Conservation (phyloP, 1,139 yeast genomes). For the Kazachstania sp. region DNA sequence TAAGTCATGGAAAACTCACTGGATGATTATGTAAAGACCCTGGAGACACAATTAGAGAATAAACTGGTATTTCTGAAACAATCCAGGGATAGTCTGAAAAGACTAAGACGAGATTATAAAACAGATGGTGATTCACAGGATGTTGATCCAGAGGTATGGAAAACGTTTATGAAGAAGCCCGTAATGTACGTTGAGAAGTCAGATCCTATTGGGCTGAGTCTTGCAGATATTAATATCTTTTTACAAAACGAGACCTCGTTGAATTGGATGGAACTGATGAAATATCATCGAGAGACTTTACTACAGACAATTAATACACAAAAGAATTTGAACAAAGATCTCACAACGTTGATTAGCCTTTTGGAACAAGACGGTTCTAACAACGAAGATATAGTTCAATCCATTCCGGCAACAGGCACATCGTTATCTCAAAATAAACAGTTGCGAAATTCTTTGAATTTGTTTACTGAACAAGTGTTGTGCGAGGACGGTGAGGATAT, state of each 20-base stretch:
- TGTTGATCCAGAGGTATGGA: slow-evolving; percentile 11
- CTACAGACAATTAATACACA: slow-evolving; percentile 13
- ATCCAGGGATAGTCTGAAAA: slow-evolving; percentile 16
- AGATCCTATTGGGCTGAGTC: slow-evolving; percentile 27
- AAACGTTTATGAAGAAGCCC: slow-evolving; percentile 19
- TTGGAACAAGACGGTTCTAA: slow-evolving; percentile 2
- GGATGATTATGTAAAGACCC: slow-evolving; percentile 12
- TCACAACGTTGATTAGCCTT: slow-evolving; percentile 7
- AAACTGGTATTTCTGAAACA: slow-evolving; percentile 23
- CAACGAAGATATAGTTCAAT: background rate
- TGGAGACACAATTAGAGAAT: slow-evolving; percentile 22
- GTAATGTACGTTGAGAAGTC: slow-evolving; percentile 26
- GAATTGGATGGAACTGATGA: slow-evolving; percentile 10
- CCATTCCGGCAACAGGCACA: background rate
- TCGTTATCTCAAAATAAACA: slow-evolving; percentile 2
- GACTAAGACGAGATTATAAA: slow-evolving; percentile 5
- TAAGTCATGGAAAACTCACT: background rate
- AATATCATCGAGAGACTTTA: slow-evolving; percentile 3
- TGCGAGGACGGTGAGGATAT: slow-evolving; percentile 9
- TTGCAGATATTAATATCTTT: slow-evolving; percentile 14
- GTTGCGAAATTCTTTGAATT: slow-evolving; percentile 7
- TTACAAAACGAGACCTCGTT: slow-evolving; percentile 13
- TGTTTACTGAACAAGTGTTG: slow-evolving; percentile 8
- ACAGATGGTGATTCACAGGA: background rate
- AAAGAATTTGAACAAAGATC: slow-evolving; percentile 9